Percentiles rank a stretch among this genome's conserved stretches.
Evolutionary conservation across 148 eudicot genomes (phyloP).

Genomic region (Bassia scoparia): DNA sequence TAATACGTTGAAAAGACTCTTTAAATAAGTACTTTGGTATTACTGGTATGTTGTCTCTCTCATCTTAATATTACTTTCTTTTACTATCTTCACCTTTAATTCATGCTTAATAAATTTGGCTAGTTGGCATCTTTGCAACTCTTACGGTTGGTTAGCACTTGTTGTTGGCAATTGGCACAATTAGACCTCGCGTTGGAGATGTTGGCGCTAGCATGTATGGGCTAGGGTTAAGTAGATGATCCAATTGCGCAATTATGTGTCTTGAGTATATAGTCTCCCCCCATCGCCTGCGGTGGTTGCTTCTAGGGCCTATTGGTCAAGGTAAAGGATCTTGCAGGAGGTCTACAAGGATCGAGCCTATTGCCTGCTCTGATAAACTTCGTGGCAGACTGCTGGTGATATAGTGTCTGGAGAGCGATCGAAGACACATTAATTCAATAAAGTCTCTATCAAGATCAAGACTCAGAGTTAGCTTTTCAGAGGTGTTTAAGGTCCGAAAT

Average conservation of each 20-base stretch:
- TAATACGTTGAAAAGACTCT: constrained; percentile 80
- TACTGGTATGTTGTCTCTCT: too few species aligned
- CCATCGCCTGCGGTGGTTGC: constrained; percentile 95
- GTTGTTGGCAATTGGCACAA: constrained; percentile 69
- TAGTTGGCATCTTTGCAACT: constrained; percentile 17
- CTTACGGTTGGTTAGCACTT: constrained; percentile 84
- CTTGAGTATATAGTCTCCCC: constrained; percentile 88
- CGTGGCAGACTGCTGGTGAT: constrained; percentile 75
- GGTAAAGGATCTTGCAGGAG: constrained; percentile 68
- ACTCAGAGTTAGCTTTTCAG: constrained; percentile 71
- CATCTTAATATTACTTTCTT: too few species aligned
- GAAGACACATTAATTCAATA: constrained; percentile 73
- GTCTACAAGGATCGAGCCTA: constrained; percentile 80
- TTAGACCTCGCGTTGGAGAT: constrained; percentile 80
- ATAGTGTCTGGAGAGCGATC: constrained; percentile 63
- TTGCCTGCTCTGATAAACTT: constrained; percentile 56
- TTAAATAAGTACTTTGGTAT: constrained; percentile 88
- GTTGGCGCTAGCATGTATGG: constrained; percentile 99
- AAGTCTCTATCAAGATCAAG: constrained; percentile 59
- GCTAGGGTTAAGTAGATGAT: constrained; percentile 54
- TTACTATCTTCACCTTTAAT: not conserved
- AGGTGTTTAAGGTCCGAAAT: constrained; percentile 86
- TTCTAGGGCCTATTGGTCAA: constrained; percentile 83
- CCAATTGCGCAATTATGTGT: constrained; percentile 78
- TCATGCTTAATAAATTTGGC: too few species aligned